These are phyloP conservation scores for Boletus rubropictus DNA, from an alignment of 768 basidiomycete genomes.

Conservation along the genomic window DNA sequence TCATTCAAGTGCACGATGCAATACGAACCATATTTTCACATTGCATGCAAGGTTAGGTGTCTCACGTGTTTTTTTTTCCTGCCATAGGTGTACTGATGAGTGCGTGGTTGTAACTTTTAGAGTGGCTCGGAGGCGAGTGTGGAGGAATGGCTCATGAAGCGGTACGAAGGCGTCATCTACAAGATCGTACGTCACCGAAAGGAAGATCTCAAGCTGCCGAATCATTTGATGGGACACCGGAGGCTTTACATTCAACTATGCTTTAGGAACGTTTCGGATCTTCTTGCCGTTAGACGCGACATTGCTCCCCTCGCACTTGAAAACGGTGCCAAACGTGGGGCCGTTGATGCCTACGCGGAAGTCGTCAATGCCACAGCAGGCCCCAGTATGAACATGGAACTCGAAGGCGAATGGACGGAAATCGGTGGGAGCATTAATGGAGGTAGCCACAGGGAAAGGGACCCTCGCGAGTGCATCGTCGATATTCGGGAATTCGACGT, in stretches of 20 bases:
- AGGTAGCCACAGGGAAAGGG: slow-evolving; percentile 49
- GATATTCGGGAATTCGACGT: slow-evolving; percentile 97
- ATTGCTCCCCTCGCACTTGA: slow-evolving; percentile 83
- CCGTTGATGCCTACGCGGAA: slow-evolving; percentile 96
- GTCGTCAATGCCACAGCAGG: slow-evolving; percentile 77
- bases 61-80: slow-evolving; percentile 11
- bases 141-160: slow-evolving; percentile 94
- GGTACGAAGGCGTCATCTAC: slow-evolving; percentile 81
- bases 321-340: slow-evolving; percentile 88
- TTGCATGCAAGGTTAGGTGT: slow-evolving; percentile 75
- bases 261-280: slow-evolving; percentile 91
- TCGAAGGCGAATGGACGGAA: slow-evolving; percentile 60
- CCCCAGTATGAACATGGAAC: slow-evolving; percentile 59
- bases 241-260: slow-evolving; percentile 82
- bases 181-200: slow-evolving; percentile 79
- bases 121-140: slow-evolving; percentile 80
- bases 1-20: slow-evolving; percentile 93
- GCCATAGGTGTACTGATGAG: background rate
- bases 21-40: slow-evolving; percentile 93
- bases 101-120: slow-evolving; percentile 34
- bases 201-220: slow-evolving; percentile 92
- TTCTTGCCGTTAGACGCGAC: slow-evolving; percentile 82
- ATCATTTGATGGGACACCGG: slow-evolving; percentile 93
- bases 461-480: slow-evolving; percentile 88
- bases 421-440: slow-evolving; percentile 37